Percentiles rank a stretch among this genome's conserved stretches.
phyloP scores from a whole-genome alignment of 352 stramenopile species.

The Pythium oligandrum region DNA sequence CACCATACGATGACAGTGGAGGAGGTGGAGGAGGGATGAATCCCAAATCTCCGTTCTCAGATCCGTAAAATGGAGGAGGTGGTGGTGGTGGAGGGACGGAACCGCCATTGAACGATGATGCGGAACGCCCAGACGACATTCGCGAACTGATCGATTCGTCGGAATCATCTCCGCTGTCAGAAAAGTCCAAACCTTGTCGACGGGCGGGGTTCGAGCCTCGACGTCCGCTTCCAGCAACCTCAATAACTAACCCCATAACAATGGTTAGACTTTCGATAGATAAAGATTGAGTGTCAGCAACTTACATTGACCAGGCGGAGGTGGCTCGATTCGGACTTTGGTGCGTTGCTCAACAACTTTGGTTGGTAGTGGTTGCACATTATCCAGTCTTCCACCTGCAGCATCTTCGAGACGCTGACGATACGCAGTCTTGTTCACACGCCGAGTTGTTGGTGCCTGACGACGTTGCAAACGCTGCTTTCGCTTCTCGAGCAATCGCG shows the following conservation, averaged over 20 bases:
- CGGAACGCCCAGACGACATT: constrained; percentile 42
- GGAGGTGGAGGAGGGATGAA: constrained; percentile 24
- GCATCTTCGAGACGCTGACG: constrained; percentile 69
- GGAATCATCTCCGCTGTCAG: constrained; percentile 43
- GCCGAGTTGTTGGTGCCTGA: constrained; percentile 57
- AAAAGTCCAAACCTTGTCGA: constrained; percentile 27
- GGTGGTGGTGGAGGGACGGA: constrained; percentile 32
- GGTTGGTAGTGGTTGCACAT: constrained; percentile 60
- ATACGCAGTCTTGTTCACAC: constrained; percentile 77
- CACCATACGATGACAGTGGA: constrained; percentile 1
- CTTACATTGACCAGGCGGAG: constrained; percentile 74
- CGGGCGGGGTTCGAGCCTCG: constrained; percentile 14
- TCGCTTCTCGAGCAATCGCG: constrained; percentile 67
- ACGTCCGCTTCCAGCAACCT: constrained; percentile 21
- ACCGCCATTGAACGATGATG: constrained; percentile 20
- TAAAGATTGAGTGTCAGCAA: constrained; percentile 2
- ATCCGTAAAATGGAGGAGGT: constrained; percentile 21
- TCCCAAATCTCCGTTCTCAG: too few species aligned
- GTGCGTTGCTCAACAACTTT: constrained; percentile 56
- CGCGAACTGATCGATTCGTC: constrained; percentile 48
- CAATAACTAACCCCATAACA: constrained; percentile 35
- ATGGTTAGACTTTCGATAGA: neutral
- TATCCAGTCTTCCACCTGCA: constrained; percentile 74
- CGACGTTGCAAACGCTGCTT: constrained; percentile 61
- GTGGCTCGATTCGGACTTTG: constrained; percentile 67